A percentile compares a stretch with the other conserved stretches of the same genome.
These are phyloP conservation scores for Abrus precatorius DNA, from an alignment of 306 rosid genomes.

Conservation along the genomic window DNA sequence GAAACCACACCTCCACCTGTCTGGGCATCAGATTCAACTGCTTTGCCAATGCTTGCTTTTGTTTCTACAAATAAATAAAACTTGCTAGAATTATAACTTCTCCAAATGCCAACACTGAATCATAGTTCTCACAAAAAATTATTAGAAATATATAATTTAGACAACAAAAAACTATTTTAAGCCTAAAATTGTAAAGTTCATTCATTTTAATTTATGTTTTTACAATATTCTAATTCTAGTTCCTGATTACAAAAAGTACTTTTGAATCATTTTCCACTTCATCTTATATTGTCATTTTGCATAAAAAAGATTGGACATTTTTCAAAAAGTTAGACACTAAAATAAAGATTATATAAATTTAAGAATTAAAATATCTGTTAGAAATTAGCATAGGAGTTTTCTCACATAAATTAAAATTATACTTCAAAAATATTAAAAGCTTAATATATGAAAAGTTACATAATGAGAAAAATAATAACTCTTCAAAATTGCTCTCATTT, in stretches of 20 bases:
- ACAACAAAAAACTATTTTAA: neutral
- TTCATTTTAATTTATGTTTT: neutral
- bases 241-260: neutral
- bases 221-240: neutral
- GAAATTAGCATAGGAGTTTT: too few species aligned
- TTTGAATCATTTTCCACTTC: neutral
- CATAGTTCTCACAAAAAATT: neutral
- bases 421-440: too few species aligned
- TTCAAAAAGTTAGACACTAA: neutral
- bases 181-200: neutral
- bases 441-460: too few species aligned
- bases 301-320: neutral
- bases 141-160: neutral
- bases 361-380: too few species aligned
- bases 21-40: slow-evolving; percentile 84
- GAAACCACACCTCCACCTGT: slow-evolving; percentile 99
- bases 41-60: slow-evolving; percentile 90
- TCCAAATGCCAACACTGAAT: slow-evolving; percentile 12
- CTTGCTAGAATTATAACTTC: neutral
- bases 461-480: too few species aligned
- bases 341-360: neutral
- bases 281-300: neutral
- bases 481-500: too few species aligned
- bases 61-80: slow-evolving; percentile 61
- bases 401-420: too few species aligned